Conservation (phyloP, 225 moss, liverwort and hornwort species). For the Marchantia paleacea region DNA sequence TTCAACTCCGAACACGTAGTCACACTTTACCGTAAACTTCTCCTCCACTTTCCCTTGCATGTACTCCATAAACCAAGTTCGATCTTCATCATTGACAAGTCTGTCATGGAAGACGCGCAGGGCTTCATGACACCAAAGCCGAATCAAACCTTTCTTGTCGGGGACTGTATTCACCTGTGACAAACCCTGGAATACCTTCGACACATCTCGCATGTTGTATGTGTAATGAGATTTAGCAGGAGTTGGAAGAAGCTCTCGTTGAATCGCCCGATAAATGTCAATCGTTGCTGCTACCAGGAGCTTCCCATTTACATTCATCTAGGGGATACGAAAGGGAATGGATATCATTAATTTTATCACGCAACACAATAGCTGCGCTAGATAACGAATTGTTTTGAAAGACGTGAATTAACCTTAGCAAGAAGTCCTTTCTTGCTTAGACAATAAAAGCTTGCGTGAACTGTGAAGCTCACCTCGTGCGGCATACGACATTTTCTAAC, state of each 20-base stretch:
- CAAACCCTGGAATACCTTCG: conserved; percentile 67
- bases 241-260: conserved; percentile 53
- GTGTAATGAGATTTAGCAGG: conserved; percentile 68
- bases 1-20: conserved; percentile 51
- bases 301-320: conserved; percentile 52
- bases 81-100: conserved; percentile 58
- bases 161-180: conserved; percentile 44
- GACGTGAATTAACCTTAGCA: too few relatives aligned
- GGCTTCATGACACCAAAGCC: conserved; percentile 66
- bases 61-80: conserved; percentile 61
- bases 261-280: conserved; percentile 60
- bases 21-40: conserved; percentile 44
- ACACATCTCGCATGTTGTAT: conserved; percentile 66
- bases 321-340: not conserved
- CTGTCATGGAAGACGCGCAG: conserved; percentile 66
- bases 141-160: conserved; percentile 53
- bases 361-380: not conserved
- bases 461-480: conserved; percentile 42
- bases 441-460: not conserved
- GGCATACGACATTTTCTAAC: conserved; percentile 51
- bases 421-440: too few relatives aligned
- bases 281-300: conserved; percentile 54
- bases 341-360: not conserved
- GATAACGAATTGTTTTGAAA: too few relatives aligned
- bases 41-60: conserved; percentile 52